Base-by-base conservation (phyloP, 768 basidiomycete genomes). In the Trametes maxima region DNA sequence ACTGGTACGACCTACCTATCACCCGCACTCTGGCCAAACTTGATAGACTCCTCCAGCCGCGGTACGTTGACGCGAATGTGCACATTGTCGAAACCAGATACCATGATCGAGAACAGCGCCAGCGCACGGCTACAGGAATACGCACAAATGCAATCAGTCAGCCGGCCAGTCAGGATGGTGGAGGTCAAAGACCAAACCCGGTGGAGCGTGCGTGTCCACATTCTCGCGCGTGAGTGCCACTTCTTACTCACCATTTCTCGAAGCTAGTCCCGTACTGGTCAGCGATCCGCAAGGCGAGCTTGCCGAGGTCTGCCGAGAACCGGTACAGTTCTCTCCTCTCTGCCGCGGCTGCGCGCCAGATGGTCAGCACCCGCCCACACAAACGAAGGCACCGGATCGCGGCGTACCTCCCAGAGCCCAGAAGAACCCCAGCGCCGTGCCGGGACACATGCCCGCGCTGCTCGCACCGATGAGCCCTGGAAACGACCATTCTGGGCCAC, bases 191-290 rank as follows among this genome's bases (percentile, higher is more conserved):
- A 33, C 4, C 28, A 33, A 33, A 33, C 8, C 28, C 3, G 28
- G 28, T 33, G 28, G 28, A 33, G 28, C 28, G 28, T 33, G 28
- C 28, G n/a, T n/a, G n/a, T n/a, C n/a, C 44, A 12, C 17, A 62
- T 19, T 21, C 47, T 25, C 24, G 13, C n/a, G 33, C 46, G 36
- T 47, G 22, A 21, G 35, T 10, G 37, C 39, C 57, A 61, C n/a
- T n/a, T n/a, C n/a, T n/a, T n/a, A n/a, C 74, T 54, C 39, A 86
- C 87, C 88, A 89, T 79, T 87, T 87, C 69, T 88, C 87, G 51
- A 80, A 81, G 52, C 78, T 85, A 22, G 78, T 82, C 35, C 88
- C 88, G 69, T 87, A 77, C 22, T 75, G 77, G 45, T 89, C 85
- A 19, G 87, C 88, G n/a, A 90, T 85, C 46, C 80, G 80, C 42